Base-by-base conservation (phyloP, 352 stramenopile genomes). In the Elongisporangium senticosum region DNA sequence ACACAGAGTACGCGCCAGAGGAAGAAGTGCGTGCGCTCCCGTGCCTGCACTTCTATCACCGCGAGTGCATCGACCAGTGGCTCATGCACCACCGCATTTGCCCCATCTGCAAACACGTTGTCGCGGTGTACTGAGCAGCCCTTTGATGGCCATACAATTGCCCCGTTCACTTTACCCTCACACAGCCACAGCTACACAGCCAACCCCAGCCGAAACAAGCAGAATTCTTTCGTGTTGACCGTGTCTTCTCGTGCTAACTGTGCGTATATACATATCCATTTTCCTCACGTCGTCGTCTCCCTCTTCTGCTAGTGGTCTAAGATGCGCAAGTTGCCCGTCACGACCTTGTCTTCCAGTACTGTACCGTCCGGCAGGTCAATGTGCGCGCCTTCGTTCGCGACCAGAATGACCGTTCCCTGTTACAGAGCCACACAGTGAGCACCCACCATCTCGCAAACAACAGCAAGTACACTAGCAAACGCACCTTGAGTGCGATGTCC, bases 371-470 rank as follows among this genome's bases (percentile, higher is more conserved):
- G 93, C 49, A 98, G 75, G 58, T 97, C 94, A 58, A 98, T 98
- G 51, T 96, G 90, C 51, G 83, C 87, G 24, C 93, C 93, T 75
- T 98, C 92, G 56, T 98, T 97, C 14, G 93, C 93, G 49, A 98
- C 92, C 52, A 98, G 81, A 76, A 98, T 98, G 26, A 98, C 93
- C 11, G 93, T 98, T 48, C 93, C 93, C 87, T 96, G 62, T 62
- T 56, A 22, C n/a, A 61, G 47, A 28, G 28, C 4, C 48, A 55
- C 21, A 39, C 19, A 23, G 39, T 52, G 21, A 54, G 2, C 11
- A 28, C 6, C 11, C 47, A 23, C 40, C 22, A 14, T 15, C 13
- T 39, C 4, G 48, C 13, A 54, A 57, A 58, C 37, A 28, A 58
- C 13, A 40, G 24, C 21, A 23, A 49, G 4, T 21, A 56, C 5